phyloP scores from a whole-genome alignment of 228 moss, liverwort and hornwort species.

The Sphagnum fallax region DNA sequence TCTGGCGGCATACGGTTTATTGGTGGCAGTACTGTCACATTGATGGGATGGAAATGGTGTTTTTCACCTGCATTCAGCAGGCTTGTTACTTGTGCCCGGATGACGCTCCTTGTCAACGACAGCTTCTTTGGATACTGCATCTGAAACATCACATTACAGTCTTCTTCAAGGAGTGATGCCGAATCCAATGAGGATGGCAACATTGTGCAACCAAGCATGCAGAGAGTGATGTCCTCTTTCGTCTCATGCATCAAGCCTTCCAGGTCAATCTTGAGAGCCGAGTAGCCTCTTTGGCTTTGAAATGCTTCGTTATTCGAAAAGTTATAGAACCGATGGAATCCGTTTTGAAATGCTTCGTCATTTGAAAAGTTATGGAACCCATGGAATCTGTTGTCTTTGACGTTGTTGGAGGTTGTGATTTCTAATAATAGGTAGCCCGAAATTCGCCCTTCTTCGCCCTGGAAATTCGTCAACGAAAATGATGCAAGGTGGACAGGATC shows the following conservation, averaged over 20 bases:
- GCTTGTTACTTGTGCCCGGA: slow-evolving; percentile 1
- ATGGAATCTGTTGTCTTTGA: too few species aligned
- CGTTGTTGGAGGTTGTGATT: neutral
- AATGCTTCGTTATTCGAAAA: neutral
- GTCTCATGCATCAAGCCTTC: slow-evolving; percentile 1
- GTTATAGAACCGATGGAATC: neutral
- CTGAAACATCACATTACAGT: slow-evolving; percentile 4
- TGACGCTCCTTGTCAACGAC: slow-evolving; percentile 2
- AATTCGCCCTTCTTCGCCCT: neutral
- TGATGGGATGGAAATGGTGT: neutral
- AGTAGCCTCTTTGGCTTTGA: neutral
- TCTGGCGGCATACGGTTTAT: neutral
- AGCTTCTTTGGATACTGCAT: slow-evolving; percentile 1
- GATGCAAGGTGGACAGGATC: slow-evolving; percentile 1
- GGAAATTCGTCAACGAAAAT: neutral
- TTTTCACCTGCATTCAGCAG: neutral
- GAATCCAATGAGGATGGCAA: neutral
- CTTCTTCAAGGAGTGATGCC: neutral
- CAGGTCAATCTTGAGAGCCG: slow-evolving; percentile 1
- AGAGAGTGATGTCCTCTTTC: neutral
- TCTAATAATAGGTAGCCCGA: neutral
- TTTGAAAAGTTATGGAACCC: neutral
- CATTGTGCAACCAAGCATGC: slow-evolving; percentile 10
- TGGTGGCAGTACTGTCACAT: neutral
- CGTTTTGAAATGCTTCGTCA: neutral